Base-by-base conservation (phyloP, 441 rosid species). In the Bocquillonia castaneifolia region DNA sequence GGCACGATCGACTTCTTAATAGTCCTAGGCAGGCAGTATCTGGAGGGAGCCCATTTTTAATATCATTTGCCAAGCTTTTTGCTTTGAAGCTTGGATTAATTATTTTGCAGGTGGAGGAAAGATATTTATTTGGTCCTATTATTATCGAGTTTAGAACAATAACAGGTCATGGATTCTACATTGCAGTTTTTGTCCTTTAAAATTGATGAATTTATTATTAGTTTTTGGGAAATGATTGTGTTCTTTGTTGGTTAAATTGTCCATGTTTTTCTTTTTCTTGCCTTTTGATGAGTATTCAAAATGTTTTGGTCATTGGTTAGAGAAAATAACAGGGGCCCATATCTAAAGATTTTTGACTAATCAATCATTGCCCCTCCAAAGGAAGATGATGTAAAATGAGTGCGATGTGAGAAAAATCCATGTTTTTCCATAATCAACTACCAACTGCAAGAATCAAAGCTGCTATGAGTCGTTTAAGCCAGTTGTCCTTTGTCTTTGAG, bases 131-230 rank as follows among this genome's bases (percentile, higher is more conserved):
- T 73, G 61, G 39, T 32, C 40, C 36, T 69, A 22, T 65, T 59
- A 12, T 1, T 51, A 28, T 22, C 42, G 76, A 66, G 74, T 67
- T 71, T 47, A 71, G 77, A 75, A 79, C 79, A 73, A 79, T 71
- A 73, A 73, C 56, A n/a, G 15, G 29, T 28, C 10, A 45, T 64
- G 58, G 14, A 23, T 59, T 59, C 28, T 37, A 5, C 22, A 59
- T 34, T 34, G 12, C 8, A 10, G n/a, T n/a, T n/a, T n/a, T n/a
- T n/a, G n/a, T n/a, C n/a, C n/a, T n/a, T n/a, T n/a, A n/a, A n/a
- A n/a, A n/a, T n/a, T n/a, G n/a, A n/a, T 23, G 25, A n/a, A 12
- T 1, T 14, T 52, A 23, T 29, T 52, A 7, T 23, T 52, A 31
- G 12, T 23, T 52, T 5, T 52, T 52, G 25, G 56, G 23, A 13